These are phyloP conservation scores for Plasmodium vivax DNA, from an alignment of 169 alveolate species.

Conservation along the genomic window DNA sequence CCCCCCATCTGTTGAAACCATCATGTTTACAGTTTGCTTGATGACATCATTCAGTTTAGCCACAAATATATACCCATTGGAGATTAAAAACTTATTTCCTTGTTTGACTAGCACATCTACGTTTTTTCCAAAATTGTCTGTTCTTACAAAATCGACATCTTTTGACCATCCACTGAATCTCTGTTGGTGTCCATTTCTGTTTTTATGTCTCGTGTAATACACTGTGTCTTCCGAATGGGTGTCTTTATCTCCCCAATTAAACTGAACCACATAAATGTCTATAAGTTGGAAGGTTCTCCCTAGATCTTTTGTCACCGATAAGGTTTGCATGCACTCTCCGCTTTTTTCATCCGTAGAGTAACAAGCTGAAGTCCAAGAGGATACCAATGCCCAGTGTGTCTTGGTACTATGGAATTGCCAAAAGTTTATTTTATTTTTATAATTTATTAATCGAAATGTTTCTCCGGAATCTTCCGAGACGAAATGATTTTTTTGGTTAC, in stretches of 20 bases:
- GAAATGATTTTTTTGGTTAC: slow-evolving; percentile 82
- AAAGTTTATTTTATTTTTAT: slow-evolving; percentile 84
- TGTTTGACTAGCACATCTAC: slow-evolving; percentile 85
- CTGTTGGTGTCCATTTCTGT: slow-evolving; percentile 89
- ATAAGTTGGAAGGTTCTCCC: slow-evolving; percentile 88
- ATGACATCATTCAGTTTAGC: slow-evolving; percentile 90
- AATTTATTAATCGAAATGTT: slow-evolving; percentile 83
- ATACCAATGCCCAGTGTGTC: slow-evolving; percentile 88
- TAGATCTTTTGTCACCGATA: slow-evolving; percentile 89
- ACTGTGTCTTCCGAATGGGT: slow-evolving; percentile 79
- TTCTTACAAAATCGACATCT: slow-evolving; percentile 88
- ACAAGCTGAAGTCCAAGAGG: slow-evolving; percentile 91
- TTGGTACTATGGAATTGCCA: slow-evolving; percentile 88
- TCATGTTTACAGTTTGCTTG: slow-evolving; percentile 92
- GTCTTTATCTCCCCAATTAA: slow-evolving; percentile 92
- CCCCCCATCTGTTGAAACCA: slow-evolving; percentile 92
- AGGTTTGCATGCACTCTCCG: slow-evolving; percentile 90
- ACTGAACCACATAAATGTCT: slow-evolving; percentile 91
- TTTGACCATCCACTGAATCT: slow-evolving; percentile 93
- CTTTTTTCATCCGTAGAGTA: slow-evolving; percentile 75
- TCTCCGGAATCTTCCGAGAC: slow-evolving; percentile 84
- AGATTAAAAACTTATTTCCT: slow-evolving; percentile 94
- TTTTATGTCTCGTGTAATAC: slow-evolving; percentile 81
- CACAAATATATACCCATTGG: slow-evolving; percentile 95
- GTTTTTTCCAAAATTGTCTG: slow-evolving; percentile 93